Evolutionary conservation across 768 basidiomycete species (phyloP), one percentile per base, ranked within the genome.

Genomic region (Suillus lakei): DNA sequence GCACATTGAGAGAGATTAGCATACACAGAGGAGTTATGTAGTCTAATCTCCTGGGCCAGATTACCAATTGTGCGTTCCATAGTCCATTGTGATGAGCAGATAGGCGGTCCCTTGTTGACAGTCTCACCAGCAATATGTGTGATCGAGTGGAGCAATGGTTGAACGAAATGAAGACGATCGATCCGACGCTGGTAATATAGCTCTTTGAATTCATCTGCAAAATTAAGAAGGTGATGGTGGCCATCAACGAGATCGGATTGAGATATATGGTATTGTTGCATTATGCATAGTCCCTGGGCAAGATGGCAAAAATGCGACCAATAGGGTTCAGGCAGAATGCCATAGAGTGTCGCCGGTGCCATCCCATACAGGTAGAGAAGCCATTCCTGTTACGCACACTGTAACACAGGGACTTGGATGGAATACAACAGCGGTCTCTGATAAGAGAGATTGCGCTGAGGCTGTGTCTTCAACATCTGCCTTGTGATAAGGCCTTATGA

Each of bases 151-250:
- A 78, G 64, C 28, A 67, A 69, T 4, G 69, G 74, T 4, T 66
- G 66, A 18, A 72, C 62, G 58, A 79, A 72, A 61, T 76, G 77
- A 23, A 79, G 32, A 7, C 68, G 71, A 51, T 75, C 67, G 12
- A 15, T 56, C 2, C 63, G 46, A 1, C 71, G 70, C 32, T 73
- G 68, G 50, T 67, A 67, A 50, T 77, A 78, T 4, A 76, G 26
- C 2, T 23, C 30, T 62, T 79, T 76, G 61, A 72, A 79, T 23
- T 76, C 74, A 2, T 64, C 58, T 0, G 66, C 55, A 61, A 74
- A 78, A 18, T 75, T 58, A 16, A 56, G 39, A 4, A 76, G 62
- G 6, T 65, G 34, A 4, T 32, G 7, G 34, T 71, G 61, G 1
- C 69, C 72, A 28, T 63, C 28, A 1, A 21, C 10, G 16, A 75